Percentiles rank a stretch among this genome's conserved stretches.
Conservation (phyloP, 495 filamentous ascomycete genomes). For the Tuber magnatum region DNA sequence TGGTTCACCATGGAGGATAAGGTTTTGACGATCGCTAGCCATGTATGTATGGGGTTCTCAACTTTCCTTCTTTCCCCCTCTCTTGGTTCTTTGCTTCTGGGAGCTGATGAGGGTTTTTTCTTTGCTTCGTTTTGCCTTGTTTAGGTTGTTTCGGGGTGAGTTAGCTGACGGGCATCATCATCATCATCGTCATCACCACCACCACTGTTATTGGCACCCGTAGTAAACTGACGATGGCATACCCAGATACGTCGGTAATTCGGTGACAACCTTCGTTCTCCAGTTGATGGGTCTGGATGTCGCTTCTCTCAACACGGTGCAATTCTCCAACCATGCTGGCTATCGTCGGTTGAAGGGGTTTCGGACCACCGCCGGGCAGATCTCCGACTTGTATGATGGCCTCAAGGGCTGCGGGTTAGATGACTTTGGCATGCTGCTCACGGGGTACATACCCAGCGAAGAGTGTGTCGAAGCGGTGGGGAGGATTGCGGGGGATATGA, state of each 20-base stretch:
- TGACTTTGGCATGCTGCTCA: conserved; percentile 82
- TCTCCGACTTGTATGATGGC: conserved; percentile 75
- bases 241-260: conserved; percentile 87
- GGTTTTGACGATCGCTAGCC: conserved; percentile 90
- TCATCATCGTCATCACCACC: conserved; percentile 10
- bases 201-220: not conserved
- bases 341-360: conserved; percentile 83
- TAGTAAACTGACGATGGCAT: conserved; percentile 17
- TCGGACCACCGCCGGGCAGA: conserved; percentile 68
- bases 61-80: not conserved
- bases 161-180: not conserved
- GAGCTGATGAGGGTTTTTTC: not conserved
- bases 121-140: not conserved
- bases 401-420: conserved; percentile 70
- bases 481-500: no score
- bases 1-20: conserved; percentile 18
- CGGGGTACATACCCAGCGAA: conserved; percentile 84
- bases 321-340: conserved; percentile 93
- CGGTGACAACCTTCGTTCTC: conserved; percentile 86
- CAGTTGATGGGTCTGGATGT: conserved; percentile 91
- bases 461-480: conserved; percentile 63
- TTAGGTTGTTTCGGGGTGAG: conserved; percentile 41
- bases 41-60: conserved; percentile 61
- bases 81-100: conserved; percentile 2
- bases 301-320: conserved; percentile 84